phyloP scores from a whole-genome alignment of 2,329 filamentous ascomycete genomes.

The Hypoxylon sp. region DNA sequence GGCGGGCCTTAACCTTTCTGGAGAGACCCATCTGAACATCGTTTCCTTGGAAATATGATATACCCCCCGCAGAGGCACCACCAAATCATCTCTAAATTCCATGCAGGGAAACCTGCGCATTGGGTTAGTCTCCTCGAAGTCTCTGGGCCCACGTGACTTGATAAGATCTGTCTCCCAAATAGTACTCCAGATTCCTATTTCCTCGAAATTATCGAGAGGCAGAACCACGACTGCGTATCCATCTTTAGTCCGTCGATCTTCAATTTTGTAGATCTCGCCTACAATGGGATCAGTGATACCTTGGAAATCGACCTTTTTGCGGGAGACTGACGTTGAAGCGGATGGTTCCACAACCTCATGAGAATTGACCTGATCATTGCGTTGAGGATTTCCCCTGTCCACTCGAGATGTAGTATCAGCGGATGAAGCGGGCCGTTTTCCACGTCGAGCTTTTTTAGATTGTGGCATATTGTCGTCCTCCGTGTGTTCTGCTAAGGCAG shows the following conservation, averaged over 20 bases:
- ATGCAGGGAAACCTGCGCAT: slow-evolving; percentile 19
- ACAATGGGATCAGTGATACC: slow-evolving; percentile 10
- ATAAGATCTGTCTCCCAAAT: slow-evolving; percentile 11
- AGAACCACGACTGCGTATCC: slow-evolving; percentile 14
- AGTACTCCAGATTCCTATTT: slow-evolving; percentile 20
- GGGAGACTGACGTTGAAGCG: not conserved
- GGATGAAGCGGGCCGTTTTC: not conserved
- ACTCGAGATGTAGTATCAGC: not conserved
- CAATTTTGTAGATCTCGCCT: slow-evolving; percentile 14
- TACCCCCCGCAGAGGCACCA: not conserved
- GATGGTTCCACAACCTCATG: not conserved
- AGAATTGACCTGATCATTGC: not conserved
- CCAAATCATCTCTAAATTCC: not conserved
- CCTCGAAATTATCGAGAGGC: slow-evolving; percentile 8
- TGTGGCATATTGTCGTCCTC: not conserved
- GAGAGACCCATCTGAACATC: slow-evolving; percentile 18
- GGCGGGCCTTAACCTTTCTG: not conserved
- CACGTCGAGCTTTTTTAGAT: not conserved
- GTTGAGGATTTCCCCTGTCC: too few relatives aligned
- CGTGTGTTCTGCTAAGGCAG: not conserved
- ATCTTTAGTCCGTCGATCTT: not conserved
- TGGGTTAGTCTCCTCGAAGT: slow-evolving; percentile 18
- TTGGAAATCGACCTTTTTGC: not conserved
- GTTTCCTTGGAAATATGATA: not conserved
- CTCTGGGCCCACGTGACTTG: slow-evolving; percentile 11